phyloP scores from a whole-genome alignment of 495 filamentous ascomycete species.

The Echria macrotheca region DNA sequence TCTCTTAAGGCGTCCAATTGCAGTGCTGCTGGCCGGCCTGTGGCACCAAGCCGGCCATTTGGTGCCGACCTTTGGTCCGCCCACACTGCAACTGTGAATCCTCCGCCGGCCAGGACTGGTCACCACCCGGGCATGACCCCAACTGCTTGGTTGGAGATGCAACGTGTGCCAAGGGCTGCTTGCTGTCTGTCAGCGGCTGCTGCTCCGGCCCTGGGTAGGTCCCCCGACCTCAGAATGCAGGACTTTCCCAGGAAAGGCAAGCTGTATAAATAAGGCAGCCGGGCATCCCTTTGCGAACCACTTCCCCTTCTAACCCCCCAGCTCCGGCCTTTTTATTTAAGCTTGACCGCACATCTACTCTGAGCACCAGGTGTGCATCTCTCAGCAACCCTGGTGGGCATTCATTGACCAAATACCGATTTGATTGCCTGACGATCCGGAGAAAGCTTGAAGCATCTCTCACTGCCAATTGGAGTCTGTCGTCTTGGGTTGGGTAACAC shows the following conservation, averaged over 20 bases:
- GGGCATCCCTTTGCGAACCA: neutral
- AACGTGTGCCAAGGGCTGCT: slow-evolving; percentile 4
- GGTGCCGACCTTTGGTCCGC: neutral
- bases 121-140: neutral
- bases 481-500: too few relatives aligned
- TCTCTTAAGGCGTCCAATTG: slow-evolving; percentile 19
- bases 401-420: too few relatives aligned
- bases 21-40: slow-evolving; percentile 1
- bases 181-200: neutral
- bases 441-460: too few relatives aligned
- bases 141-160: neutral
- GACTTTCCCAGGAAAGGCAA: neutral
- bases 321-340: too few relatives aligned
- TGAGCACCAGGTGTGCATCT: slow-evolving; percentile 12
- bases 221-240: too few relatives aligned
- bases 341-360: too few relatives aligned
- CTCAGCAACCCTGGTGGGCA: slow-evolving; percentile 11
- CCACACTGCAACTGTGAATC: neutral
- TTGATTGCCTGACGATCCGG: too few relatives aligned
- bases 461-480: too few relatives aligned
- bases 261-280: neutral
- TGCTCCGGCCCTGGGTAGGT: too few relatives aligned
- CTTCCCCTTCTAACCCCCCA: neutral
- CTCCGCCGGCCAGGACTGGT: neutral
- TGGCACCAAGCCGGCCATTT: slow-evolving; percentile 3